These are phyloP conservation scores for Colletotrichum chrysophilum DNA, from an alignment of 2,329 filamentous ascomycete genomes.

Conservation along the genomic window DNA sequence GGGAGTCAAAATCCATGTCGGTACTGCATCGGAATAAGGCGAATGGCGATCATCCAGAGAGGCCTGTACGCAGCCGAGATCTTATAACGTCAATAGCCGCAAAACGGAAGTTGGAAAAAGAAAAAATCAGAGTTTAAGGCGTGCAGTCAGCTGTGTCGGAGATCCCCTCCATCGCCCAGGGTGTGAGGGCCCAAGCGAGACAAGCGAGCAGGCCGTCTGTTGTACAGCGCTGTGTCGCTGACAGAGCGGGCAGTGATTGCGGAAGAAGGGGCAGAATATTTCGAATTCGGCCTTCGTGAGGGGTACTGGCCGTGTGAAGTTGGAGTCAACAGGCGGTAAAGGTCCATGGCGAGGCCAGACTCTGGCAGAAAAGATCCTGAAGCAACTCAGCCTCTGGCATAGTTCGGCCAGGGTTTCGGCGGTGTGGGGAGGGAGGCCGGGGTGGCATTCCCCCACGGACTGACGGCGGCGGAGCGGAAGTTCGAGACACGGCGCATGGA, in stretches of 20 bases:
- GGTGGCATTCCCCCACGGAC: neutral
- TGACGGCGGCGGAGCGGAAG: neutral
- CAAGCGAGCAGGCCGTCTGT: neutral
- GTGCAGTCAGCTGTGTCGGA: neutral
- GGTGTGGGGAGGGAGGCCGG: neutral
- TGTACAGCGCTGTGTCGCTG: neutral
- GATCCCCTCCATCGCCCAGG: neutral
- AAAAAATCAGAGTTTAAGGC: neutral
- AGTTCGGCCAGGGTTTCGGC: neutral
- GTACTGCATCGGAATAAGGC: conserved; percentile 8
- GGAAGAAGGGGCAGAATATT: neutral
- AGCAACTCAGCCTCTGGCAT: neutral
- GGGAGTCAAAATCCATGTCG: neutral
- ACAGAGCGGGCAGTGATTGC: neutral
- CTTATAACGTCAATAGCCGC: neutral
- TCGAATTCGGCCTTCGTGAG: neutral
- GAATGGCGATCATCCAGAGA: conserved; percentile 4
- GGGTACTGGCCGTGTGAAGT: neutral
- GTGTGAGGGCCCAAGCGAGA: neutral
- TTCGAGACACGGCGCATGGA: neutral
- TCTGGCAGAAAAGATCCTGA: neutral
- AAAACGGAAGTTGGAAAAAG: neutral
- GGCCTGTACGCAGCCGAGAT: neutral
- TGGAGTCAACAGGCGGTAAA: neutral
- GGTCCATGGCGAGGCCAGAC: neutral